phyloP scores from a whole-genome alignment of 352 stramenopile genomes.

The Elongisporangium undulatum region DNA sequence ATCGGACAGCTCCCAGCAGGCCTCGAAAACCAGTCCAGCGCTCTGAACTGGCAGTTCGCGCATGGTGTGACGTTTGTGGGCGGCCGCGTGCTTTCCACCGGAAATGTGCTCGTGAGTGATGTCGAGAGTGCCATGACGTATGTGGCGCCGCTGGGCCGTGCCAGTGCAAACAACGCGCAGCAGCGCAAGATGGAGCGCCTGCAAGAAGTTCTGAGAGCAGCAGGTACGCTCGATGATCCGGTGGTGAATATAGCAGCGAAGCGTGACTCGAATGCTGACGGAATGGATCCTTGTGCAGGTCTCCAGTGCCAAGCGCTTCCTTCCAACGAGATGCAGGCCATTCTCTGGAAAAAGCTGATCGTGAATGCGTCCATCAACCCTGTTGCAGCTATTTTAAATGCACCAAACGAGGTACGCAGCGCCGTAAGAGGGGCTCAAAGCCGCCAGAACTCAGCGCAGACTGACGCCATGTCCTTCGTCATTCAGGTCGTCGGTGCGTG shows the following conservation, averaged over 20 bases:
- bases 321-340: constrained; percentile 40
- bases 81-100: constrained; percentile 32
- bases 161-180: not conserved
- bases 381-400: constrained; percentile 54
- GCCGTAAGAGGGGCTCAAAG: not conserved
- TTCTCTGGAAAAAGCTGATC: constrained; percentile 76
- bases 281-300: constrained; percentile 15
- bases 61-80: constrained; percentile 72
- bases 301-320: constrained; percentile 39
- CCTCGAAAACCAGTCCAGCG: not conserved
- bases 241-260: not conserved
- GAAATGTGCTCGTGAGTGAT: constrained; percentile 44
- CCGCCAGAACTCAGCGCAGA: not conserved
- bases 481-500: constrained; percentile 33
- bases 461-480: constrained; percentile 4
- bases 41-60: constrained; percentile 26
- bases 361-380: constrained; percentile 82
- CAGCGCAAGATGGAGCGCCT: constrained; percentile 25
- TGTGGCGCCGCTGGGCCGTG: constrained; percentile 30
- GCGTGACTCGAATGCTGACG: not conserved
- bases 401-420: constrained; percentile 35
- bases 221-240: constrained; percentile 31
- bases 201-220: constrained; percentile 19
- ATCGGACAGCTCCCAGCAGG: constrained; percentile 30
- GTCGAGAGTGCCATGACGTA: constrained; percentile 39